Conservation (phyloP, 768 basidiomycete species). For the Mycena amicta region DNA sequence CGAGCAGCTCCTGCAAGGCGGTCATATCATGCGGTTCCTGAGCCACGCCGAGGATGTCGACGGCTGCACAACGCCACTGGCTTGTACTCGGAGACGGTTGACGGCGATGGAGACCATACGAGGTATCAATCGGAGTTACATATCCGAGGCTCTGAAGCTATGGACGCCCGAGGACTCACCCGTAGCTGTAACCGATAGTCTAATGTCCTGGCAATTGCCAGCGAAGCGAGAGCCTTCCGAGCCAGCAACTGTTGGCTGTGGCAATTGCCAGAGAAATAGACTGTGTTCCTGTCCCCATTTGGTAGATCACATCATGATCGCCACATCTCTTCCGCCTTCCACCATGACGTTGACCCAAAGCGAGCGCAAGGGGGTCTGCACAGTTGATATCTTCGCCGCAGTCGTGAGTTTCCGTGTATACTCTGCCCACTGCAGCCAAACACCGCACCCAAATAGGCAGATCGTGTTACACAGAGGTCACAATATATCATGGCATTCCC, state of each 20-base stretch:
- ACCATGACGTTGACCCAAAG: neutral
- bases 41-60: neutral
- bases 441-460: too few relatives aligned
- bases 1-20: neutral
- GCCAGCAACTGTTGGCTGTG: neutral
- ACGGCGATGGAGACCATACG: too few relatives aligned
- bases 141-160: too few relatives aligned
- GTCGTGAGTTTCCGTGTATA: too few relatives aligned
- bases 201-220: neutral
- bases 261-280: neutral
- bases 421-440: neutral
- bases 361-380: neutral
- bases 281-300: neutral
- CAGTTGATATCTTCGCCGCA: too few relatives aligned
- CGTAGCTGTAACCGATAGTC: neutral
- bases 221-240: neutral
- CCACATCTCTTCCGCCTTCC: neutral
- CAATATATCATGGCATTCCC: neutral
- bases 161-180: neutral
- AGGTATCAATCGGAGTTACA: too few relatives aligned
- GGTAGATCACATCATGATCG: neutral
- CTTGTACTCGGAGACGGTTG: neutral
- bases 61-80: neutral
- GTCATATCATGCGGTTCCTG: neutral
- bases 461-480: neutral